A percentile compares a stretch with the other conserved stretches of the same genome.
These are phyloP conservation scores for Cyclotella distinguenda DNA, from an alignment of 108 stramenopile species.

Conservation along the genomic window DNA sequence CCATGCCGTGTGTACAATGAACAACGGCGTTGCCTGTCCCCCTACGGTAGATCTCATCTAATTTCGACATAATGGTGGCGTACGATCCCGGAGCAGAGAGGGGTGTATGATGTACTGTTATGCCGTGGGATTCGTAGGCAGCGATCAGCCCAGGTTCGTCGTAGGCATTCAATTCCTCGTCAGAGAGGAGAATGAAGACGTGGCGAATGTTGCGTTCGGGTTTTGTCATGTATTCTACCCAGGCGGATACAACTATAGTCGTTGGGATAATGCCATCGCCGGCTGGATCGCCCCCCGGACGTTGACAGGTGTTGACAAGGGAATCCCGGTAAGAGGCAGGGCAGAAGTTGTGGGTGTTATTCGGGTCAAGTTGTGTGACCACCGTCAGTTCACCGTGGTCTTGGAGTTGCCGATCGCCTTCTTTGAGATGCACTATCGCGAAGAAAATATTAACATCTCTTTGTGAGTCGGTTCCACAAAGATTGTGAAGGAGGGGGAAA, in stretches of 20 bases:
- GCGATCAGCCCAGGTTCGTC: conserved; percentile 39
- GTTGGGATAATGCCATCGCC: conserved; percentile 29
- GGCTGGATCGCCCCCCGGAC: conserved; percentile 42
- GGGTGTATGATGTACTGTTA: conserved; percentile 17
- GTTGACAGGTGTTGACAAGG: conserved; percentile 20
- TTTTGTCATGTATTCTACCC: conserved; percentile 41
- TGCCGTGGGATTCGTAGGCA: conserved; percentile 22
- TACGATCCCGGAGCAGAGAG: background rate
- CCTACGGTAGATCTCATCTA: background rate
- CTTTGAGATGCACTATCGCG: conserved; percentile 5
- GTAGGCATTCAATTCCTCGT: conserved; percentile 40
- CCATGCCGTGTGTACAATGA: conserved; percentile 57
- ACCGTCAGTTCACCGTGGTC: conserved; percentile 11
- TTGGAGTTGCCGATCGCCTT: conserved; percentile 6
- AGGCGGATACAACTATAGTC: conserved; percentile 21
- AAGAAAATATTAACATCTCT: no score
- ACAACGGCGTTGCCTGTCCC: conserved; percentile 44
- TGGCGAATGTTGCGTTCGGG: conserved; percentile 25
- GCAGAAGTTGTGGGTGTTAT: conserved; percentile 14
- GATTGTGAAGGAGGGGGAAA: no score
- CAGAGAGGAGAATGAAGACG: conserved; percentile 32
- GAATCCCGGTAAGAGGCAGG: conserved; percentile 16
- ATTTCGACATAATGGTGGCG: conserved; percentile 6
- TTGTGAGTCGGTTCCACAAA: no score
- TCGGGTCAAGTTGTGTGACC: background rate